Conservation (phyloP, 805 yeast species). For the Candida tibetensis region DNA sequence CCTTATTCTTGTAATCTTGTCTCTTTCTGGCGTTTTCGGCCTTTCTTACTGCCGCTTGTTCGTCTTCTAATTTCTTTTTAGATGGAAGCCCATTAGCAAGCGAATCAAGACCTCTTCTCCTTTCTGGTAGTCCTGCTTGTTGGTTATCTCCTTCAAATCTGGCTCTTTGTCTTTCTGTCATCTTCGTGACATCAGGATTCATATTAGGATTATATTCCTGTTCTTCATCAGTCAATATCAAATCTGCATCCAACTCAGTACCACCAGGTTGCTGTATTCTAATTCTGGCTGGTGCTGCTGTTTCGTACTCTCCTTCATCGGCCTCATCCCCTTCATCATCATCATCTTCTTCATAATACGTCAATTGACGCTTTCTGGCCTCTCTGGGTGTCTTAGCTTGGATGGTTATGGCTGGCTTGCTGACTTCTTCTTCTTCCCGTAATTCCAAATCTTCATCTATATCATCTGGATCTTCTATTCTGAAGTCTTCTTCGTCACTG, state of each 20-base stretch:
- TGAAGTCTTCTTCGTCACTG: conserved; percentile 31
- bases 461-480: conserved; percentile 35
- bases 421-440: conserved; percentile 25
- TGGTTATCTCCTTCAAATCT: conserved; percentile 33
- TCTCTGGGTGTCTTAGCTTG: conserved; percentile 22
- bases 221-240: conserved; percentile 40
- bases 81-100: conserved; percentile 29
- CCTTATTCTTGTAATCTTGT: conserved; percentile 76
- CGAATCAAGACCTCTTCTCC: conserved; percentile 24
- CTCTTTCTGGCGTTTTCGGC: conserved; percentile 89
- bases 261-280: not conserved
- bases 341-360: conserved; percentile 37
- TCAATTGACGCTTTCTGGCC: conserved; percentile 34
- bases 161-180: conserved; percentile 59
- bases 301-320: conserved; percentile 10
- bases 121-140: conserved; percentile 1
- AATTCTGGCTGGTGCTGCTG: not conserved
- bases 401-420: conserved; percentile 25
- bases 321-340: conserved; percentile 24
- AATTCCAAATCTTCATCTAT: conserved; percentile 37
- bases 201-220: conserved; percentile 42
- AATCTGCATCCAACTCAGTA: conserved; percentile 32
- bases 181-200: conserved; percentile 42
- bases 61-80: conserved; percentile 69
- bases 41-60: conserved; percentile 74